phyloP scores from a whole-genome alignment of 2,329 filamentous ascomycete genomes.

The Eutypa lata region DNA sequence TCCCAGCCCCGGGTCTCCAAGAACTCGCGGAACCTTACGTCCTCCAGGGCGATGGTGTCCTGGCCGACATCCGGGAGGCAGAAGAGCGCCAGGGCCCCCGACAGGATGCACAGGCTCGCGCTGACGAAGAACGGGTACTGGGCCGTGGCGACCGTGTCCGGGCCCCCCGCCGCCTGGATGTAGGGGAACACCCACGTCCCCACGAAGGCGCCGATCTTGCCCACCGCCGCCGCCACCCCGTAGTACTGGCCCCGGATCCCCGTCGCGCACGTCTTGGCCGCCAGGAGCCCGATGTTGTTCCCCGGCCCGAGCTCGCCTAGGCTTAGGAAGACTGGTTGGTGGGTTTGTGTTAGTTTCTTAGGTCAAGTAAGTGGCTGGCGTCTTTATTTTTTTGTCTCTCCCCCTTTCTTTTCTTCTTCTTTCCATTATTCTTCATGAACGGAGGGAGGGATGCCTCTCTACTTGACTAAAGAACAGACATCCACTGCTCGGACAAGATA shows the following conservation, averaged over 20 bases:
- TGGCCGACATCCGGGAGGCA: constrained; percentile 75
- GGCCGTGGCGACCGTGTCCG: constrained; percentile 54
- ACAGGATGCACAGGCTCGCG: constrained; percentile 71
- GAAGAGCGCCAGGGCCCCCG: constrained; percentile 62
- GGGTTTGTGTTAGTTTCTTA: background rate
- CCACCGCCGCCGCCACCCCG: constrained; percentile 67
- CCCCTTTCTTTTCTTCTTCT: background rate
- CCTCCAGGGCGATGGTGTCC: constrained; percentile 80
- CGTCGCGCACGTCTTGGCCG: constrained; percentile 84
- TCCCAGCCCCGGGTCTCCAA: constrained; percentile 75
- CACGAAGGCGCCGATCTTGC: constrained; percentile 80
- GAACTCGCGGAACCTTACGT: constrained; percentile 71
- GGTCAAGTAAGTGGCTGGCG: background rate
- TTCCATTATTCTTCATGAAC: background rate
- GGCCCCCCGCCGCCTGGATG: constrained; percentile 59
- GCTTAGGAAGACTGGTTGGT: constrained; percentile 58
- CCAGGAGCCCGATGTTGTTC: constrained; percentile 85
- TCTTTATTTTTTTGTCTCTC: background rate
- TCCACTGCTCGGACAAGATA: too few species aligned
- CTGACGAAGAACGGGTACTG: constrained; percentile 93
- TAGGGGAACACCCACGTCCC: constrained; percentile 81
- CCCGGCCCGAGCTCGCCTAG: constrained; percentile 82
- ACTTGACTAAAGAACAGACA: too few species aligned
- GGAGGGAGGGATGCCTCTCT: background rate
- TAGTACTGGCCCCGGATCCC: constrained; percentile 77